phyloP scores from a whole-genome alignment of 192 early-diverging fungal genomes.

The Coemansia erecta region DNA sequence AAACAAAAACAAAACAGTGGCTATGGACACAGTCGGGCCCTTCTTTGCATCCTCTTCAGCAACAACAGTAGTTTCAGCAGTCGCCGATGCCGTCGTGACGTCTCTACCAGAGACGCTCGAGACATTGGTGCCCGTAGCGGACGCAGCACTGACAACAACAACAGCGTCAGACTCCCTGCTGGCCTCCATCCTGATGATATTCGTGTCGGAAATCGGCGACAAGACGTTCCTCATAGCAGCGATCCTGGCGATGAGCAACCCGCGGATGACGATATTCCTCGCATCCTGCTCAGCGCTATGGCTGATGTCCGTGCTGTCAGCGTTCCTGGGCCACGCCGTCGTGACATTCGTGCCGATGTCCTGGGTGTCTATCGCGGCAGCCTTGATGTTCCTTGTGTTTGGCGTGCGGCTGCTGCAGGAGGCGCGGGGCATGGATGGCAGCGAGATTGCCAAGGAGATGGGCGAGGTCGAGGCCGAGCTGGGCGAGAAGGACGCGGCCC shows the following conservation, averaged over 20 bases:
- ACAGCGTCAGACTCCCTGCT: constrained; percentile 46
- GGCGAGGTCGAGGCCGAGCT: constrained; percentile 88
- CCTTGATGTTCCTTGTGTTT: constrained; percentile 89
- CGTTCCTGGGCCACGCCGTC: constrained; percentile 84
- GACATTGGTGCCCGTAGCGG: background rate
- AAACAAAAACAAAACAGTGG: background rate
- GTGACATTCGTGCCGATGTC: constrained; percentile 82
- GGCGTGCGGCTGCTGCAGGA: constrained; percentile 87
- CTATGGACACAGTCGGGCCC: constrained; percentile 2
- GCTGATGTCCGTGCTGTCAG: constrained; percentile 95
- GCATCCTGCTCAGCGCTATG: constrained; percentile 84
- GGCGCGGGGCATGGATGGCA: constrained; percentile 79
- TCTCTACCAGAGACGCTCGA: background rate
- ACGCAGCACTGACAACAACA: background rate
- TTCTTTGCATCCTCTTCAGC: background rate
- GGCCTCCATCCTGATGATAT: constrained; percentile 77
- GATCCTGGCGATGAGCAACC: constrained; percentile 97
- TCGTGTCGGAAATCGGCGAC: constrained; percentile 97
- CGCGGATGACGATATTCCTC: constrained; percentile 86
- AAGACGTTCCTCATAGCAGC: constrained; percentile 99
- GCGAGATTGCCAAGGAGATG: constrained; percentile 88
- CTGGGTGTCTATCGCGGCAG: constrained; percentile 83
- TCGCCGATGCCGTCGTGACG: background rate
- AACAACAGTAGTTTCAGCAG: background rate
- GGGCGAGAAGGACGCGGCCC: constrained; percentile 64